Conservation (phyloP, 495 filamentous ascomycete genomes). For the Tetracladium marchalianum region DNA sequence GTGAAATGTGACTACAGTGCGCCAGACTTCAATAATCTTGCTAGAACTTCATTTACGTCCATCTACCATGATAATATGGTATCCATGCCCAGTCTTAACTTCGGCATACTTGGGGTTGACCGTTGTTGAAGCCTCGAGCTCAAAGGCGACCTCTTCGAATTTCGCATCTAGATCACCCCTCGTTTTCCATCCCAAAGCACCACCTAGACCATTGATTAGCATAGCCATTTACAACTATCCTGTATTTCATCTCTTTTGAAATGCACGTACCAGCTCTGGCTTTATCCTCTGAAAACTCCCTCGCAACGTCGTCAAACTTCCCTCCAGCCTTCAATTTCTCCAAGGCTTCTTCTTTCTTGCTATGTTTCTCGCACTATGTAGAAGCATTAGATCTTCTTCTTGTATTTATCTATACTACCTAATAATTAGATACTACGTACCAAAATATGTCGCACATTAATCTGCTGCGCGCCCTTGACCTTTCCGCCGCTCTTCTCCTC, state of each 20-base stretch:
- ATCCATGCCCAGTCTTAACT: constrained; percentile 78
- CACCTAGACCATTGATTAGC: constrained; percentile 33
- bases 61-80: constrained; percentile 89
- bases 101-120: constrained; percentile 65
- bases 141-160: constrained; percentile 77
- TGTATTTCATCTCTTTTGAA: neutral
- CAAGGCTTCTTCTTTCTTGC: constrained; percentile 80
- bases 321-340: constrained; percentile 63
- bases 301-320: constrained; percentile 85
- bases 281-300: constrained; percentile 83
- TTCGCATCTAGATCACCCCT: constrained; percentile 60
- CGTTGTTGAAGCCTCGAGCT: constrained; percentile 68
- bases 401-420: neutral
- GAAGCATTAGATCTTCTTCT: constrained; percentile 7
- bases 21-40: constrained; percentile 5
- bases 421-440: constrained; percentile 31
- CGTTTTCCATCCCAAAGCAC: constrained; percentile 74
- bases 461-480: constrained; percentile 65
- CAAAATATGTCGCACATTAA: constrained; percentile 86
- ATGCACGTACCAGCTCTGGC: constrained; percentile 58
- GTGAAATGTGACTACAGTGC: constrained; percentile 1
- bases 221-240: neutral
- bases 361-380: constrained; percentile 80
- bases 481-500: constrained; percentile 36
- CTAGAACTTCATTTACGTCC: constrained; percentile 45